phyloP scores from a whole-genome alignment of 208 protist species.

The Trypanosoma brucei region DNA sequence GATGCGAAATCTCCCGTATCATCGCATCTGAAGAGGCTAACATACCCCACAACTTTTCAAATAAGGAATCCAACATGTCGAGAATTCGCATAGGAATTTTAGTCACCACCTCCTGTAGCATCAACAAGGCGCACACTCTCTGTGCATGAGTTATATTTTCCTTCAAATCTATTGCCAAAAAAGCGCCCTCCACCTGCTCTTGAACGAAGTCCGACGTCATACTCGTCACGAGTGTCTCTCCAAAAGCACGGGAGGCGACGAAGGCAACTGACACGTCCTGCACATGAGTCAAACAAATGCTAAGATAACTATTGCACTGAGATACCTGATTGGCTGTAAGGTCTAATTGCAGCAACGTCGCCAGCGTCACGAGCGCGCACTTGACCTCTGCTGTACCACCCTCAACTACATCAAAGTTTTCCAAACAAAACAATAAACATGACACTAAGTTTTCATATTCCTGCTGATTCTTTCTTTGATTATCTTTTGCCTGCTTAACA shows the following conservation, averaged over 20 bases:
- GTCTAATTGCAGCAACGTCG: slow-evolving; percentile 69
- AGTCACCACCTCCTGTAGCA: slow-evolving; percentile 66
- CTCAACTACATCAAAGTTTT: slow-evolving; percentile 68
- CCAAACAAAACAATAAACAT: slow-evolving; percentile 59
- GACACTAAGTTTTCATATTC: slow-evolving; percentile 68
- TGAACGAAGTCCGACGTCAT: slow-evolving; percentile 74
- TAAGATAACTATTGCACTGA: slow-evolving; percentile 81
- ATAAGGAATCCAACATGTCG: slow-evolving; percentile 48
- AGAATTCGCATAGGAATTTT: slow-evolving; percentile 68
- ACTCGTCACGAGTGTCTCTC: slow-evolving; percentile 46
- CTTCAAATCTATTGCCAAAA: slow-evolving; percentile 43
- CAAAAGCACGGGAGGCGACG: slow-evolving; percentile 58
- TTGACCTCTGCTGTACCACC: slow-evolving; percentile 47
- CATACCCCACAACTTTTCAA: slow-evolving; percentile 69
- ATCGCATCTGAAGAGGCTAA: slow-evolving; percentile 46
- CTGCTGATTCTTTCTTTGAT: slow-evolving; percentile 66
- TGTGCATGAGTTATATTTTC: slow-evolving; percentile 31
- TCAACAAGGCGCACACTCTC: slow-evolving; percentile 61
- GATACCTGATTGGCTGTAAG: slow-evolving; percentile 66
- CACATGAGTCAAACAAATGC: slow-evolving; percentile 60
- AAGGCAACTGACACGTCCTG: slow-evolving; percentile 39
- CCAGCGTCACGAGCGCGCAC: slow-evolving; percentile 71
- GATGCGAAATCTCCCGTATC: slow-evolving; percentile 42
- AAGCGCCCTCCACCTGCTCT: slow-evolving; percentile 51
- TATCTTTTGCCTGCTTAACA: slow-evolving; percentile 61